A percentile compares a stretch with the other conserved stretches of the same genome.
These are phyloP conservation scores for Mucor piriformis DNA, from an alignment of 371 early-diverging fungal species.

Conservation along the genomic window DNA sequence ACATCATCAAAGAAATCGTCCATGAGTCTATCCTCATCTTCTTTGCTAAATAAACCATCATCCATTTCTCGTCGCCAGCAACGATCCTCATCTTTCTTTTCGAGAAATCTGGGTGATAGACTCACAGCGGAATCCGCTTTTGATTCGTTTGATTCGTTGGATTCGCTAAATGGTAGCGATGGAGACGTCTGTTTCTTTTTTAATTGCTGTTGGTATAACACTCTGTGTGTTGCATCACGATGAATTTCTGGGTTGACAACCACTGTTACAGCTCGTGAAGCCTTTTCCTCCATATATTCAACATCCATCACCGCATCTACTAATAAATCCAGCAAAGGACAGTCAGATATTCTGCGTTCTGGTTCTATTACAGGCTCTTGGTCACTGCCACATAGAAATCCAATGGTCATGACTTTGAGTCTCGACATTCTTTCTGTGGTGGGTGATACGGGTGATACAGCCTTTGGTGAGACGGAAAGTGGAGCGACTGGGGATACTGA, in stretches of 20 bases:
- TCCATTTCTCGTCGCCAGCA: slow-evolving; percentile 19
- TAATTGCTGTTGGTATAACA: slow-evolving; percentile 9
- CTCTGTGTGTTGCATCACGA: slow-evolving; percentile 13
- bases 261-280: slow-evolving; percentile 18
- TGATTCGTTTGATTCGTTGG: slow-evolving; percentile 26
- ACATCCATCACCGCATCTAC: slow-evolving; percentile 43
- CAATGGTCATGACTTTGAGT: slow-evolving; percentile 45
- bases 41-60: slow-evolving; percentile 11
- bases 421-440: slow-evolving; percentile 11
- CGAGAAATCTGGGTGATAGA: slow-evolving; percentile 29
- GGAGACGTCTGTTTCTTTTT: slow-evolving; percentile 8
- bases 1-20: slow-evolving; percentile 44
- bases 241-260: slow-evolving; percentile 23
- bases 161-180: slow-evolving; percentile 6
- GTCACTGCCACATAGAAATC: slow-evolving; percentile 40
- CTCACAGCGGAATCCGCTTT: slow-evolving; percentile 51
- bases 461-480: no score
- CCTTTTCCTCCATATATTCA: slow-evolving; percentile 17
- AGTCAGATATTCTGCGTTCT: slow-evolving; percentile 12
- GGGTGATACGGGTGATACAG: neutral
- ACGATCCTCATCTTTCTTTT: slow-evolving; percentile 17
- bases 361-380: neutral
- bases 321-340: slow-evolving; percentile 38
- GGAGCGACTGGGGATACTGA: no score
- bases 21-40: slow-evolving; percentile 10